Evolutionary conservation across 106 monocot species (phyloP).

Genomic region (Iris macrosiphon): DNA sequence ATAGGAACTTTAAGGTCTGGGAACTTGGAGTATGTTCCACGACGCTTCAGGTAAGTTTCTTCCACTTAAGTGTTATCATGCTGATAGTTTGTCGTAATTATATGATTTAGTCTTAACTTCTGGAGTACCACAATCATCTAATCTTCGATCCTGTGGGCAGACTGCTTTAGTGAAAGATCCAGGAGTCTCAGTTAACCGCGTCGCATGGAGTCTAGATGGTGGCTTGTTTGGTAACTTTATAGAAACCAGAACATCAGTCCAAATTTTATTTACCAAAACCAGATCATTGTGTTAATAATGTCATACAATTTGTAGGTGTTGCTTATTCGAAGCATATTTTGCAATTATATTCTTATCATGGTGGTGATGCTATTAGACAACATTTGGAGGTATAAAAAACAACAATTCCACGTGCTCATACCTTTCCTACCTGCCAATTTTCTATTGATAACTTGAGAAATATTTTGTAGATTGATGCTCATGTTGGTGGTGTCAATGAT

Average conservation of each 20-base stretch:
- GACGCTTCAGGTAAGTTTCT: constrained; percentile 46
- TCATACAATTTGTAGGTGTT: constrained; percentile 39
- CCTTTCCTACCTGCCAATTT: background rate
- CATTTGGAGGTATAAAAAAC: constrained; percentile 60
- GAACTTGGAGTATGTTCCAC: constrained; percentile 55
- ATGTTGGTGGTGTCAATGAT: constrained; percentile 90
- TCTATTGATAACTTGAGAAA: constrained; percentile 1
- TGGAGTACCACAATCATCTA: background rate
- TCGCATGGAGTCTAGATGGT: constrained; percentile 93
- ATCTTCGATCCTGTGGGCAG: constrained; percentile 23
- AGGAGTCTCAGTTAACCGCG: constrained; percentile 67
- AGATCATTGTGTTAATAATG: background rate
- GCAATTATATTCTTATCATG: constrained; percentile 78
- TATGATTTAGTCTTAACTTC: background rate
- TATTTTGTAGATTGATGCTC: constrained; percentile 74
- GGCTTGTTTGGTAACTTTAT: constrained; percentile 63
- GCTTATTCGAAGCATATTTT: constrained; percentile 83
- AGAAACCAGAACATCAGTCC: background rate
- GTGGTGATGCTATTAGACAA: constrained; percentile 57
- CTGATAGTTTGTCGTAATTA: no score
- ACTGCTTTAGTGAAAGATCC: constrained; percentile 71
- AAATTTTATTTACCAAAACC: background rate
- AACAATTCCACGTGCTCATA: background rate
- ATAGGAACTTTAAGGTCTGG: constrained; percentile 82
- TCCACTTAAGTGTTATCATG: no score